Conservation (phyloP, 345 rosid genomes). For the Turritis glabra region DNA sequence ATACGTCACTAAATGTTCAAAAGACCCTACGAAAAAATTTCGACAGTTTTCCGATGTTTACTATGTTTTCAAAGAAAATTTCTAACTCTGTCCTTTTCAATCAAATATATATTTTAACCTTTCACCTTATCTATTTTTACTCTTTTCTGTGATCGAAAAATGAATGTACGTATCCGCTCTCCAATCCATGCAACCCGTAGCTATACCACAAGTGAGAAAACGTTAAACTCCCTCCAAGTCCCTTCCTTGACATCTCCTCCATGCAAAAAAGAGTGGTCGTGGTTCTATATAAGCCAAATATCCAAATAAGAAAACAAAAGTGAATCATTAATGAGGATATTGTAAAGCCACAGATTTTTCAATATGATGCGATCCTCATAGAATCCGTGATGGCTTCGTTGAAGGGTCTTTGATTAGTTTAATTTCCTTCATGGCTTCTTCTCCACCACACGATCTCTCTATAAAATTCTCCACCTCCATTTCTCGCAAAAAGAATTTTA, state of each 20-base stretch:
- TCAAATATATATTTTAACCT: not conserved
- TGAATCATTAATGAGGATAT: constrained; percentile 25
- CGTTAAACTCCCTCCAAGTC: constrained; percentile 53
- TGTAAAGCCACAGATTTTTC: constrained; percentile 12
- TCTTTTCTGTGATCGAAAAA: constrained; percentile 28
- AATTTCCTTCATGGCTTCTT: constrained; percentile 44
- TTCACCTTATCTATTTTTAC: not conserved
- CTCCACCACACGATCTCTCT: constrained; percentile 47
- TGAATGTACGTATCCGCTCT: constrained; percentile 9
- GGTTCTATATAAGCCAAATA: constrained; percentile 18
- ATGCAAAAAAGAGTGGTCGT: constrained; percentile 36
- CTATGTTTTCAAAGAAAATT: not conserved
- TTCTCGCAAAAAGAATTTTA: not conserved
- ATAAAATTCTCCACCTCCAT: constrained; percentile 36
- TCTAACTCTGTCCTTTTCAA: not conserved
- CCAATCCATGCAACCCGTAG: constrained; percentile 34
- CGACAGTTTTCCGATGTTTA: too few relatives aligned
- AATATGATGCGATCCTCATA: constrained; percentile 10
- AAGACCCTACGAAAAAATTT: too few relatives aligned
- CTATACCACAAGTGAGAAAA: constrained; percentile 37
- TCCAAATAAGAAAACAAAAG: constrained; percentile 29
- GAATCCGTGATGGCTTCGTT: constrained; percentile 16
- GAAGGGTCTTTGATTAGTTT: constrained; percentile 34
- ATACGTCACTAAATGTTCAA: too few relatives aligned
- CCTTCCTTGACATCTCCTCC: constrained; percentile 33